Percentiles rank a stretch among this genome's conserved stretches.
Conservation (phyloP, 2,329 filamentous ascomycete genomes). For the Nannizzia gypsea region DNA sequence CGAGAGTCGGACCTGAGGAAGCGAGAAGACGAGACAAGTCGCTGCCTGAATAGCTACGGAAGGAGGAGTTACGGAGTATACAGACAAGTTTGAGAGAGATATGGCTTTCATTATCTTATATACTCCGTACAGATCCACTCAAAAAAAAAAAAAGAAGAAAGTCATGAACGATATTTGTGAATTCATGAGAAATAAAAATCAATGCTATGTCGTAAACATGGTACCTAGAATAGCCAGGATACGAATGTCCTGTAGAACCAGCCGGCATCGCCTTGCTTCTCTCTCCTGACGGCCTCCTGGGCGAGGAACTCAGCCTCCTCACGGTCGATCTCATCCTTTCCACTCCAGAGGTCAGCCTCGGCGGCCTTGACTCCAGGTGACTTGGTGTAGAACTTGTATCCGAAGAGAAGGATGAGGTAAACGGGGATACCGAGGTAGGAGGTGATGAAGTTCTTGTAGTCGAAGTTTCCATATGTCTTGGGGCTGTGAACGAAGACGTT, state of each 20-base stretch:
- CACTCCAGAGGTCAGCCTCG: constrained; percentile 19
- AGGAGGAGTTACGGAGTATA: not conserved
- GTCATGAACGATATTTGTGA: not conserved
- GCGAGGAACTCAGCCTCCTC: constrained; percentile 64
- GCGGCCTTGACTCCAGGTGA: constrained; percentile 13
- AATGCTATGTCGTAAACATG: not conserved
- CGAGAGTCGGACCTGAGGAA: not conserved
- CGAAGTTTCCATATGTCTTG: constrained; percentile 45
- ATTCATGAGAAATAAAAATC: not conserved
- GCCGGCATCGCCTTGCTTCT: constrained; percentile 26
- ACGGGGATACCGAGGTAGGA: constrained; percentile 34
- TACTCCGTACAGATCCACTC: not conserved
- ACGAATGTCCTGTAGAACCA: constrained; percentile 50
- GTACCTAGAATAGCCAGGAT: constrained; percentile 48
- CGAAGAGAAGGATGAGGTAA: constrained; percentile 29
- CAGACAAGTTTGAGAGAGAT: not conserved
- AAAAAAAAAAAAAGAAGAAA: not conserved
- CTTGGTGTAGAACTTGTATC: constrained; percentile 19
- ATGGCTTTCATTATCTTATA: constrained; percentile 1
- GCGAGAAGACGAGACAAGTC: not conserved
- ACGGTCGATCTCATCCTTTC: constrained; percentile 20
- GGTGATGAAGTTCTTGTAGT: constrained; percentile 36
- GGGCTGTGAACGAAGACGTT: constrained; percentile 46
- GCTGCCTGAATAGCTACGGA: no score
- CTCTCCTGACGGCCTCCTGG: constrained; percentile 63